phyloP scores from a whole-genome alignment of 345 rosid species.

The Ceriops zippeliana region DNA sequence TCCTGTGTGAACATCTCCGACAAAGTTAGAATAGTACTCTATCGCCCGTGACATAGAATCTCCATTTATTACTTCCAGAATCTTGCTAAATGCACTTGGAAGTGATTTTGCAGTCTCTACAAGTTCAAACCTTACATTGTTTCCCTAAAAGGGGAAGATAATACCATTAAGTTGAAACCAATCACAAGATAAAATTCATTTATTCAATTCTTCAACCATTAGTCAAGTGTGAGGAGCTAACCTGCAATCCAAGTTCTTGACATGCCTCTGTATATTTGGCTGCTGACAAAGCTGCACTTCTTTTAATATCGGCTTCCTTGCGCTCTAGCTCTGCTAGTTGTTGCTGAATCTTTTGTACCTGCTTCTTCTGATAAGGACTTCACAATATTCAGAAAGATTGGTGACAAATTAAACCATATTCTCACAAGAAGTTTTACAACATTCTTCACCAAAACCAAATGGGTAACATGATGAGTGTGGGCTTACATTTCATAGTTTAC shows the following conservation, averaged over 20 bases:
- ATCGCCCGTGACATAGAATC: constrained; percentile 64
- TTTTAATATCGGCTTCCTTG: constrained; percentile 85
- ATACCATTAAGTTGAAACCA: constrained; percentile 1
- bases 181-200: constrained; percentile 12
- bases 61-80: constrained; percentile 70
- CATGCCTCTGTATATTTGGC: constrained; percentile 85
- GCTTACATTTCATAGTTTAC: constrained; percentile 95
- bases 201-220: constrained; percentile 16
- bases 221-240: constrained; percentile 15
- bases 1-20: constrained; percentile 76
- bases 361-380: constrained; percentile 91
- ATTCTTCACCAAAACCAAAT: constrained; percentile 9
- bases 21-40: constrained; percentile 78
- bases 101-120: constrained; percentile 86
- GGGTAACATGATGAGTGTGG: constrained; percentile 3
- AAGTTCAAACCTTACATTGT: constrained; percentile 85
- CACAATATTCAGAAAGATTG: constrained; percentile 18
- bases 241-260: constrained; percentile 97
- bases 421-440: not conserved
- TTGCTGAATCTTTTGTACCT: constrained; percentile 92
- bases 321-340: constrained; percentile 88
- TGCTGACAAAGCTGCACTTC: constrained; percentile 76
- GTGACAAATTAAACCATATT: constrained; percentile 8
- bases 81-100: constrained; percentile 66
- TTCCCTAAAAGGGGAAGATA: constrained; percentile 50